Conservation (phyloP, 768 basidiomycete species). For the Leucocoprinus leucothites region DNA sequence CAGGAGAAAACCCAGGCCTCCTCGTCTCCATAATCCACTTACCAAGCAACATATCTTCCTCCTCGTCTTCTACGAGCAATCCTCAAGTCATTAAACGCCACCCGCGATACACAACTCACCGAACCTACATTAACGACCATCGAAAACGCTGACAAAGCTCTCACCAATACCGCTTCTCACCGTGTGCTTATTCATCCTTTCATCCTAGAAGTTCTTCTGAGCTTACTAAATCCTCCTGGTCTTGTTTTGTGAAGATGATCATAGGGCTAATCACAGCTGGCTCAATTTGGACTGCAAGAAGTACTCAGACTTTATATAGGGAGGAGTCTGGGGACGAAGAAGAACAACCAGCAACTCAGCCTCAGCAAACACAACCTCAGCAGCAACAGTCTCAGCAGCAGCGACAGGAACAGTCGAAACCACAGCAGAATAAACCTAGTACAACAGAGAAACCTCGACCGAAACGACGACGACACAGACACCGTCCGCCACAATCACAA, state of each 20-base stretch:
- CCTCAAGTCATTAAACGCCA: too few species aligned
- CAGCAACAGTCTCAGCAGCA: neutral
- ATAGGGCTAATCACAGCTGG: constrained; percentile 2
- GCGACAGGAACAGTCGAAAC: neutral
- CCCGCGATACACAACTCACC: neutral
- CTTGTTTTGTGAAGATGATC: constrained; percentile 1
- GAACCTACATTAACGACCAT: neutral
- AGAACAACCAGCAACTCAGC: neutral
- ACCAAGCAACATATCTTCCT: neutral
- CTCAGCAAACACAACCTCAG: neutral
- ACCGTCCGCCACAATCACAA: neutral
- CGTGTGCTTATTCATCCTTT: neutral
- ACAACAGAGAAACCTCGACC: neutral
- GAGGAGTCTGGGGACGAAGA: neutral
- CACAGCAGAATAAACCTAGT: neutral
- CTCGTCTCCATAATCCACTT: neutral
- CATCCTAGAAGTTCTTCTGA: neutral
- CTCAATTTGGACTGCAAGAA: constrained; percentile 8
- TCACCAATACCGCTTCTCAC: neutral
- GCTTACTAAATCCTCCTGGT: neutral
- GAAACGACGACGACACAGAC: neutral
- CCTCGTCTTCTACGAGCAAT: neutral
- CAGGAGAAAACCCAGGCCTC: too few species aligned
- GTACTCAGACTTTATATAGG: neutral
- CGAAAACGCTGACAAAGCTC: neutral